phyloP scores from a whole-genome alignment of 257 asterid species.

The Nicotiana noctiflora region DNA sequence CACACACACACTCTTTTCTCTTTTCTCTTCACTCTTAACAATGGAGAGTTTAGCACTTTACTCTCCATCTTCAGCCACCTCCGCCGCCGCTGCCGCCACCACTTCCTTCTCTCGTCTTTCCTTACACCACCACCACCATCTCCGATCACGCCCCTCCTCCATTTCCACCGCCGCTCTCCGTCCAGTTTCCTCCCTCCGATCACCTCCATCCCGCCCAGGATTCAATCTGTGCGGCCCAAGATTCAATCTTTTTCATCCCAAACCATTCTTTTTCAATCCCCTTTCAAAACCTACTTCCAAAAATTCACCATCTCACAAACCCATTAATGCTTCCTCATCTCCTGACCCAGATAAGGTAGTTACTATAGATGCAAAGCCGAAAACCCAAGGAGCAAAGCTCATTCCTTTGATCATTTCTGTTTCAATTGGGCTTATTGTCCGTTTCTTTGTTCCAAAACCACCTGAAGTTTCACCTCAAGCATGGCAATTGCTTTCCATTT shows the following conservation, averaged over 20 bases:
- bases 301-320: background rate
- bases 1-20: background rate
- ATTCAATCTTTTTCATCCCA: constrained; percentile 11
- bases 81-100: constrained; percentile 24
- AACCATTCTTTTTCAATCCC: constrained; percentile 15
- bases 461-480: constrained; percentile 73
- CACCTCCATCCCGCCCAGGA: constrained; percentile 1
- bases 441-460: constrained; percentile 69
- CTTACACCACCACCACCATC: constrained; percentile 29
- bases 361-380: constrained; percentile 14
- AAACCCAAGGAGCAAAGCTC: constrained; percentile 57
- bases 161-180: constrained; percentile 27
- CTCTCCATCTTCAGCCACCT: constrained; percentile 36
- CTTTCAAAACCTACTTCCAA: constrained; percentile 6
- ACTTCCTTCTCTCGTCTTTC: constrained; percentile 41
- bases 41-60: constrained; percentile 71
- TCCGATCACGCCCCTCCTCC: constrained; percentile 28
- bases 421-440: constrained; percentile 57
- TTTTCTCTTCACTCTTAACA: background rate
- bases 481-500: constrained; percentile 80
- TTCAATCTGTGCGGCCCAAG: constrained; percentile 8
- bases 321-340: constrained; percentile 8
- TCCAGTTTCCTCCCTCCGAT: constrained; percentile 26
- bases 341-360: constrained; percentile 16
- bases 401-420: constrained; percentile 56